phyloP scores from a whole-genome alignment of 306 rosid genomes.

The Ochetophila trinervis region DNA sequence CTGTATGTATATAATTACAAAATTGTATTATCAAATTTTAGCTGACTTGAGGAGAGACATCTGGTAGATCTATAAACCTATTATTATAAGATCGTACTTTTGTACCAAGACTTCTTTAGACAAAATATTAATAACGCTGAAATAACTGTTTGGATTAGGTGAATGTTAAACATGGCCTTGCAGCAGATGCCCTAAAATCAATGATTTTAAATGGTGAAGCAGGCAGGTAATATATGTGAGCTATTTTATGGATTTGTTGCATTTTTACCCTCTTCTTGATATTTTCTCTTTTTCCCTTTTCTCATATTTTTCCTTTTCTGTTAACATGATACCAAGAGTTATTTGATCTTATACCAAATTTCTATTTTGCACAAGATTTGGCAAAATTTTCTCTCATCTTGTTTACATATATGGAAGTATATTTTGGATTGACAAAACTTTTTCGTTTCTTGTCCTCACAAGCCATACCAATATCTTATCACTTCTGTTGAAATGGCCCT shows the following conservation, averaged over 20 bases:
- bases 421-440: too few relatives aligned
- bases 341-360: too few relatives aligned
- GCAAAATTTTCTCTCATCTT: too few relatives aligned
- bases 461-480: too few relatives aligned
- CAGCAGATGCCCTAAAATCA: conserved; percentile 62
- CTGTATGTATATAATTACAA: background rate
- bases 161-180: conserved; percentile 73
- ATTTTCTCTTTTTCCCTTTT: background rate
- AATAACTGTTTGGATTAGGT: conserved; percentile 43
- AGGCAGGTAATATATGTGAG: conserved; percentile 52
- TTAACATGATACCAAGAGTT: too few relatives aligned
- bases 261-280: background rate
- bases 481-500: background rate
- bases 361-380: too few relatives aligned
- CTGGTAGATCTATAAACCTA: background rate
- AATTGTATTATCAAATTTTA: too few relatives aligned
- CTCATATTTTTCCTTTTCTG: too few relatives aligned
- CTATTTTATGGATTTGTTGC: conserved; percentile 15
- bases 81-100: background rate
- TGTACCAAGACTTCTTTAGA: conserved; percentile 7
- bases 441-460: too few relatives aligned
- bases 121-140: background rate
- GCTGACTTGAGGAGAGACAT: too few relatives aligned
- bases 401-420: too few relatives aligned
- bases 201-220: conserved; percentile 71